These are phyloP conservation scores for Nicotiana undulata DNA, from an alignment of 257 asterid species.

Conservation along the genomic window DNA sequence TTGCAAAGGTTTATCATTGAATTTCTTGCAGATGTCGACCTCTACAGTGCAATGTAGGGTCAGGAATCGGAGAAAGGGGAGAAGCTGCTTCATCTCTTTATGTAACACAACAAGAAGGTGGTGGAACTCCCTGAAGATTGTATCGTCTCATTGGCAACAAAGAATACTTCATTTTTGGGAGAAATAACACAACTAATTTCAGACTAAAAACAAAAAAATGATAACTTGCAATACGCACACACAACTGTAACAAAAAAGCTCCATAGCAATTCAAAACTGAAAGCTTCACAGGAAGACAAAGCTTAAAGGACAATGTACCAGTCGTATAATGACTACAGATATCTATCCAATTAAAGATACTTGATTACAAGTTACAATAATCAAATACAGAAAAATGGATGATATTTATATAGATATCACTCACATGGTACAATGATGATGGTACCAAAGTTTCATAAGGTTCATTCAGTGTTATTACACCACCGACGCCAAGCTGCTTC, in stretches of 20 bases:
- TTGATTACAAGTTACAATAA: neutral
- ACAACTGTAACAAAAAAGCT: neutral
- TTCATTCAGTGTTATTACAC: slow-evolving; percentile 87
- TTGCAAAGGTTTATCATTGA: neutral
- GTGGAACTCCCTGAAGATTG: slow-evolving; percentile 2
- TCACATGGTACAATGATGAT: slow-evolving; percentile 74
- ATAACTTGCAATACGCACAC: neutral
- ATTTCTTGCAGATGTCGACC: neutral
- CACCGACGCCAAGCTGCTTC: slow-evolving; percentile 96
- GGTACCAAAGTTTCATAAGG: slow-evolving; percentile 91
- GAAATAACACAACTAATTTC: neutral
- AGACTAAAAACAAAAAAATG: neutral
- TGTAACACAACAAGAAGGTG: neutral
- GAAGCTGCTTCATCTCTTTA: neutral
- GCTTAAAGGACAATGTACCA: neutral
- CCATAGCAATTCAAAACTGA: neutral
- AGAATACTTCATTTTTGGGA: neutral
- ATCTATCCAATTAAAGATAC: neutral
- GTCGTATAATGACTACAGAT: neutral
- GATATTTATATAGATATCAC: slow-evolving; percentile 14
- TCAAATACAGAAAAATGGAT: neutral
- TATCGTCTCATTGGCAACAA: neutral
- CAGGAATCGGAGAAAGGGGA: neutral
- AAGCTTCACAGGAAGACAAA: neutral
- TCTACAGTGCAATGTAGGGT: neutral